Evolutionary conservation across 2,329 filamentous ascomycete genomes (phyloP), one percentile per base, ranked within the genome.

Genomic region (Paraphoma chrysanthemicola): DNA sequence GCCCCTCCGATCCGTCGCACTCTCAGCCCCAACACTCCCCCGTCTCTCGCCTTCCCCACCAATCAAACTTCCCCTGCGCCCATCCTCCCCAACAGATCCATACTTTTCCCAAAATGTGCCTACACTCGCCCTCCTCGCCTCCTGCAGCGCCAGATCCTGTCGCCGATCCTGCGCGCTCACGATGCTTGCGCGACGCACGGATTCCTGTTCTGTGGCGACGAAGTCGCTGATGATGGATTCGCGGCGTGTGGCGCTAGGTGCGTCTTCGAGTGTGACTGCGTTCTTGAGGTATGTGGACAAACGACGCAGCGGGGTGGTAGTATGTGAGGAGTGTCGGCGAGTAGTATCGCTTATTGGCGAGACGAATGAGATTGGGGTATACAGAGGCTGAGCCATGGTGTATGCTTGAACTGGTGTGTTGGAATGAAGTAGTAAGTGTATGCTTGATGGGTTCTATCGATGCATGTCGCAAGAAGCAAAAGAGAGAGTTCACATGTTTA

Each of bases 301-400:
- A 6, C 49, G 41, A 31, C 42, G 41, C 6, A 46, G 49, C 8
- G 42, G 42, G 11, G 36, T 23, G 29, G 41, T 12, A 44, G 39
- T 9, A 9, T 38, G 7, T 38, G 30, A 3, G 23, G 23, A 29
- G 33, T 29, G 16, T 9, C 12, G 17, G 30, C 29, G 16, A 7
- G 49, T 45, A 31, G 49, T 44, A 11, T 52, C 49, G 42, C 38
- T 36, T 11, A 52, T 52, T 8, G 49, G 49, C 3, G 49, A 52
- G 17, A 52, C 49, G 49, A 52, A 52, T 17, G 49, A 46, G 18
- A 52, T 31, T 9, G 49, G 49, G 12, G 14, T n/a, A 31, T 52
- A 52, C n/a, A 44, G 18, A 23, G 48, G 48, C 17, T n/a, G 17
- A 23, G 38, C 23, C 17, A 23, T 17, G 14, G 45, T 36, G 10